Evolutionary conservation across 2,329 filamentous ascomycete genomes (phyloP).

Genomic region (Botrytis elliptica): DNA sequence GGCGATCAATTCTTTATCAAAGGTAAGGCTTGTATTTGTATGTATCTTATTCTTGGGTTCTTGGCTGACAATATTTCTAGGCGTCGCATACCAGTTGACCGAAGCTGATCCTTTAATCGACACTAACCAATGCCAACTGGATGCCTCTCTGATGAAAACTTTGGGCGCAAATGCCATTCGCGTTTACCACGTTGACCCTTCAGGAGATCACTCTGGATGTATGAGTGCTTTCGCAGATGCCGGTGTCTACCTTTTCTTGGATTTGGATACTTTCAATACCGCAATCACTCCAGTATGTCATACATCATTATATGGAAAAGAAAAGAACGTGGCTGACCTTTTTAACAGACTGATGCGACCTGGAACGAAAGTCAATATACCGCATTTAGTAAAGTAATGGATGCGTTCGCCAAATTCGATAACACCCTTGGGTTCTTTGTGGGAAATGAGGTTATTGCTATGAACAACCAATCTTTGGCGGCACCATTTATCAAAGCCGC

Average conservation of each 20-base stretch:
- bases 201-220: constrained; percentile 70
- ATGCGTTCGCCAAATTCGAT: constrained; percentile 54
- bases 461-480: constrained; percentile 55
- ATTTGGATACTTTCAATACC: constrained; percentile 73
- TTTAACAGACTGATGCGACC: constrained; percentile 52
- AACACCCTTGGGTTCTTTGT: constrained; percentile 84
- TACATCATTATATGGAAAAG: not conserved
- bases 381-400: constrained; percentile 40
- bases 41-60: not conserved
- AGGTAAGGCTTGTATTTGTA: constrained; percentile 48
- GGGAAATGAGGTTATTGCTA: constrained; percentile 82
- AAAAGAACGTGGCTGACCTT: constrained; percentile 20
- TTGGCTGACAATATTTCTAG: constrained; percentile 44
- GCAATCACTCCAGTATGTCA: constrained; percentile 61
- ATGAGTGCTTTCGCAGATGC: constrained; percentile 78
- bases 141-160: constrained; percentile 74
- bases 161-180: constrained; percentile 82
- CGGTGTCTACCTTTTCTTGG: constrained; percentile 81
- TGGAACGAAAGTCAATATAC: constrained; percentile 74
- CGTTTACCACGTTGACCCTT: constrained; percentile 80
- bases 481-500: constrained; percentile 84
- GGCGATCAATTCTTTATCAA: constrained; percentile 84
- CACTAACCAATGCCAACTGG: constrained; percentile 71
- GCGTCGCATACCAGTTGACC: constrained; percentile 68
- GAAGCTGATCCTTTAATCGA: constrained; percentile 73